phyloP scores from a whole-genome alignment of 2,329 filamentous ascomycete species.

The Paramyrothecium sp. region DNA sequence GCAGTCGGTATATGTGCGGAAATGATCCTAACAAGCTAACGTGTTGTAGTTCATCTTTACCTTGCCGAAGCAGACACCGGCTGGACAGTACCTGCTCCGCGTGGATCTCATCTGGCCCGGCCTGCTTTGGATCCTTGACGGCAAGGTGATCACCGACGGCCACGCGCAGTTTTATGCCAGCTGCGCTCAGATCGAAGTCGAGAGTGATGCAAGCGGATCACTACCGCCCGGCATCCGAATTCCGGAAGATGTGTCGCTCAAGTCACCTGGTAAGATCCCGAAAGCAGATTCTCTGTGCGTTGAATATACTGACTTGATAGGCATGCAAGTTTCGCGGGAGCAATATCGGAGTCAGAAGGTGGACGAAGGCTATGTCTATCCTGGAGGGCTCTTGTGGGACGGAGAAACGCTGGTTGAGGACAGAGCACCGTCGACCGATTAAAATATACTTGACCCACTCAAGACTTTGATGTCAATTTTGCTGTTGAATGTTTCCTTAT shows the following conservation, averaged over 20 bases:
- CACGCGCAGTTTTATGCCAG: constrained; percentile 2
- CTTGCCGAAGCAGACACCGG: constrained; percentile 13
- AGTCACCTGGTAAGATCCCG: not conserved
- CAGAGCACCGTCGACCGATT: not conserved
- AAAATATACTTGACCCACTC: not conserved
- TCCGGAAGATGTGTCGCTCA: not conserved
- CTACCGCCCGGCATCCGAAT: constrained; percentile 3
- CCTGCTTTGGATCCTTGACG: not conserved
- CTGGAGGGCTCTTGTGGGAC: constrained; percentile 3
- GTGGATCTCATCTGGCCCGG: constrained; percentile 3
- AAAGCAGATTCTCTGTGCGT: not conserved
- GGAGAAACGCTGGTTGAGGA: constrained; percentile 1
- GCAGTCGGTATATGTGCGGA: not conserved
- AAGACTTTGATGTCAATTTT: too few relatives aligned
- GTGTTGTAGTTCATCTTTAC: constrained; percentile 11
- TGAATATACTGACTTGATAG: not conserved
- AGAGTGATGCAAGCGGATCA: not conserved
- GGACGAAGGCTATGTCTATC: constrained; percentile 2
- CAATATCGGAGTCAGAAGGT: not conserved
- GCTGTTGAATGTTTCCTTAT: too few relatives aligned
- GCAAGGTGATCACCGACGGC: not conserved
- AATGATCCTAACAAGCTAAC: not conserved
- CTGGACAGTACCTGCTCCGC: constrained; percentile 12
- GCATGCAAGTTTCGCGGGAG: not conserved
- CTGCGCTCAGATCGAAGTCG: constrained; percentile 3